phyloP scores from a whole-genome alignment of 352 stramenopile species.

The Lagenidium giganteum region DNA sequence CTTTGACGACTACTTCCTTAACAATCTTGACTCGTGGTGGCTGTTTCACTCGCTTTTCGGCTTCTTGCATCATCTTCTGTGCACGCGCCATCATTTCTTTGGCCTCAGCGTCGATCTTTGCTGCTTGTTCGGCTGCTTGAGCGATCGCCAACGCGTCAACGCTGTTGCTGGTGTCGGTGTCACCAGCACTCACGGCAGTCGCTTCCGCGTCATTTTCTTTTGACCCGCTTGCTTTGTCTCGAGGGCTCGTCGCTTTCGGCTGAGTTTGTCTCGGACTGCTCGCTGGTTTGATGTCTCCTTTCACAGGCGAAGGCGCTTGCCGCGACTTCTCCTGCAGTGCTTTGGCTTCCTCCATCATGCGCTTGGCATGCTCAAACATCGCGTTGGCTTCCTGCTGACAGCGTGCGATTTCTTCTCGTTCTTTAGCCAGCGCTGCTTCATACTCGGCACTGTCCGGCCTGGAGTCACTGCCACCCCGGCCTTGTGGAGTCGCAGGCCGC shows the following conservation, averaged over 20 bases:
- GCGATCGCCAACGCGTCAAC: constrained; percentile 19
- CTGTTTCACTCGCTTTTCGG: constrained; percentile 26
- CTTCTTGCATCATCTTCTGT: constrained; percentile 61
- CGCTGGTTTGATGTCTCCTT: neutral
- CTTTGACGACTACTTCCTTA: constrained; percentile 67
- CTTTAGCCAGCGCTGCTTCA: constrained; percentile 21
- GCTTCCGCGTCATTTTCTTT: no score
- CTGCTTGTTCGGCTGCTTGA: constrained; percentile 37
- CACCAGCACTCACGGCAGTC: no score
- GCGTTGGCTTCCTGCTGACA: constrained; percentile 58
- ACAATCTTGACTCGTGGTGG: constrained; percentile 40
- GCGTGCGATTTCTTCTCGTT: constrained; percentile 60
- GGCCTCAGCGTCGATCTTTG: constrained; percentile 52
- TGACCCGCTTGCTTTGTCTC: constrained; percentile 4
- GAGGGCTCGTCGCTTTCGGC: constrained; percentile 8
- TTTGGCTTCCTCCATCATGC: constrained; percentile 75
- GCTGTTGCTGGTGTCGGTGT: neutral
- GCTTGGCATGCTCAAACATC: constrained; percentile 62
- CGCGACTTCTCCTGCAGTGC: constrained; percentile 27
- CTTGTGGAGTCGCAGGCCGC: constrained; percentile 14
- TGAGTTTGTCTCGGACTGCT: neutral
- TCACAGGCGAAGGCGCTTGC: constrained; percentile 9
- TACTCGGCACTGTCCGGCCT: constrained; percentile 6
- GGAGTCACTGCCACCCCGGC: constrained; percentile 2
- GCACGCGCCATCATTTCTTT: constrained; percentile 75